These are phyloP conservation scores for Senna tora DNA, from an alignment of 306 rosid species.

Conservation along the genomic window DNA sequence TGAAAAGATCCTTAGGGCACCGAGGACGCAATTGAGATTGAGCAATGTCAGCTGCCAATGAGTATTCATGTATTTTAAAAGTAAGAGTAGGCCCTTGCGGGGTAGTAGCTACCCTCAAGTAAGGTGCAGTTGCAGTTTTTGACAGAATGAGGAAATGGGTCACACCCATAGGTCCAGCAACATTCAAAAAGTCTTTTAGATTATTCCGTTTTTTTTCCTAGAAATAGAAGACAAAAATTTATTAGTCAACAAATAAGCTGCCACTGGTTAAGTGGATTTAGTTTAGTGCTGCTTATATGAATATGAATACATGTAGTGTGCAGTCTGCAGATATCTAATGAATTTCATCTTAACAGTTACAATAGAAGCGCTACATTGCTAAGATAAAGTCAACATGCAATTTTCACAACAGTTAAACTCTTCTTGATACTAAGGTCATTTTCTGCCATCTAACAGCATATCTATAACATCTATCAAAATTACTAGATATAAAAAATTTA, in stretches of 20 bases:
- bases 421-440: not conserved
- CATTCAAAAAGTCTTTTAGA: constrained; percentile 83
- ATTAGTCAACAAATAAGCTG: constrained; percentile 25
- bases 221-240: constrained; percentile 27
- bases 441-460: not conserved
- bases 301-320: not conserved
- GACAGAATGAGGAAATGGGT: constrained; percentile 94
- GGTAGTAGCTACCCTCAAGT: constrained; percentile 86
- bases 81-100: constrained; percentile 98
- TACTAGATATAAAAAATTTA: not conserved
- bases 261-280: not conserved
- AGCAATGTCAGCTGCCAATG: constrained; percentile 79
- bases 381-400: constrained; percentile 22
- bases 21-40: constrained; percentile 83
- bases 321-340: not conserved
- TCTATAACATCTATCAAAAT: not conserved
- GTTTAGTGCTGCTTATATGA: constrained; percentile 5
- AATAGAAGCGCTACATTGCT: constrained; percentile 3
- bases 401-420: not conserved
- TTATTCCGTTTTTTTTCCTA: constrained; percentile 94
- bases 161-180: constrained; percentile 97
- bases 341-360: constrained; percentile 2
- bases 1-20: constrained; percentile 90
- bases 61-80: constrained; percentile 76
- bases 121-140: constrained; percentile 73